Evolutionary conservation across 1,284 basidiomycete genomes (phyloP).

Genomic region (Mycena sp.): DNA sequence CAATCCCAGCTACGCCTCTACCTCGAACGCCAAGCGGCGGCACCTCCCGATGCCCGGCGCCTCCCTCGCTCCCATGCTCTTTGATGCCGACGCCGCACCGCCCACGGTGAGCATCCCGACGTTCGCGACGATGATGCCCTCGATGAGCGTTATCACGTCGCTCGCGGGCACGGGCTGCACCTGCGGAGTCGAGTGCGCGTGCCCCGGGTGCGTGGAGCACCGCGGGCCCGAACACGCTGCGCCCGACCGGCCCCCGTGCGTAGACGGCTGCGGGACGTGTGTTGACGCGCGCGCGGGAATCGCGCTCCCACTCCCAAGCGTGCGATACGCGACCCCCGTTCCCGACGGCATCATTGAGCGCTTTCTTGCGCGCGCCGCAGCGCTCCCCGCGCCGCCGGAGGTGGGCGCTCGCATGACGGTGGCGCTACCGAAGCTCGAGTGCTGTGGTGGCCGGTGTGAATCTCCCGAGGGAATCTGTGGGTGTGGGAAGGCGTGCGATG

Average conservation of each 20-base stretch:
- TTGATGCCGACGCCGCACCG: conserved; percentile 32
- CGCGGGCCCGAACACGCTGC: too few relatives aligned
- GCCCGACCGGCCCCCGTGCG: conserved; percentile 57
- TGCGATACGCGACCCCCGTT: too few relatives aligned
- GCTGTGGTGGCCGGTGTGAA: conserved; percentile 66
- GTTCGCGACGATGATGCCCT: conserved; percentile 61
- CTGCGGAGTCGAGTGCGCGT: conserved; percentile 73
- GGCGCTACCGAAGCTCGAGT: conserved; percentile 69
- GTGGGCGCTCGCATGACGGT: conserved; percentile 49
- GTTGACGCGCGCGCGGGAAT: conserved; percentile 59
- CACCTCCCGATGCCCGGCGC: conserved; percentile 30
- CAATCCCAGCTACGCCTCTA: conserved; percentile 16
- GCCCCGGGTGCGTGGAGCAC: conserved; percentile 77
- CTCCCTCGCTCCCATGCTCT: conserved; percentile 54
- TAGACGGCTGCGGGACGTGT: conserved; percentile 70
- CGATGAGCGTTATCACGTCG: conserved; percentile 62
- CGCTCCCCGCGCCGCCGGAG: conserved; percentile 63
- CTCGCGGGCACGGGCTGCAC: conserved; percentile 71
- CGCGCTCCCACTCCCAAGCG: conserved; percentile 46
- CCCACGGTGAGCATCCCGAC: conserved; percentile 48
- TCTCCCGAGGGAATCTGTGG: conserved; percentile 62
- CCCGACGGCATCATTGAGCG: conserved; percentile 57
- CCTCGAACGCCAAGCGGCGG: conserved; percentile 2
- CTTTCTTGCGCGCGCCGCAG: conserved; percentile 69
- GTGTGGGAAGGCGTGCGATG: conserved; percentile 62